Evolutionary conservation across 306 rosid genomes (phyloP).

Genomic region (Neltuma alba): DNA sequence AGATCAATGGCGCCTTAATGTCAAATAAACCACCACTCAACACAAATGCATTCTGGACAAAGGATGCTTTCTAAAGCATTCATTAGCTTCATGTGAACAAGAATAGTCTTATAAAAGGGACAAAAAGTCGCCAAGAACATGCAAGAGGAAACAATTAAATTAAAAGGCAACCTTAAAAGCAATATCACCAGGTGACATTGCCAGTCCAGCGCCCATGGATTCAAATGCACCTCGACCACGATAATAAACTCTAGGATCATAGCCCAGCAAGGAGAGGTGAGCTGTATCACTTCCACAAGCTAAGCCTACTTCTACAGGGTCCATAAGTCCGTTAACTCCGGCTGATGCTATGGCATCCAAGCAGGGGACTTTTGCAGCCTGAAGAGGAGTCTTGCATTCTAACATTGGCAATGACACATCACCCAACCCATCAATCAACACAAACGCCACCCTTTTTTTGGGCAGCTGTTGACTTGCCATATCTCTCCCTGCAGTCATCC

Average conservation of each 20-base stretch:
- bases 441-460: constrained; percentile 92
- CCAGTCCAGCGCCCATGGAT: constrained; percentile 99
- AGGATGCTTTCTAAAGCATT: constrained; percentile 3
- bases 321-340: constrained; percentile 93
- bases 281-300: constrained; percentile 99
- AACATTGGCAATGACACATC: constrained; percentile 89
- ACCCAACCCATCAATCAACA: constrained; percentile 91
- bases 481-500: constrained; percentile 23
- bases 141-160: neutral
- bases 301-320: constrained; percentile 96
- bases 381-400: constrained; percentile 83
- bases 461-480: constrained; percentile 58
- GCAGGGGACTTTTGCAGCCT: constrained; percentile 77
- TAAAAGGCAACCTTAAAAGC: constrained; percentile 76
- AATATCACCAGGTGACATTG: constrained; percentile 97
- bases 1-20: constrained; percentile 1
- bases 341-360: constrained; percentile 92
- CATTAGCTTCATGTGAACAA: constrained; percentile 6
- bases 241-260: constrained; percentile 88
- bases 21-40: constrained; percentile 14
- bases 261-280: constrained; percentile 92
- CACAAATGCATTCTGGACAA: constrained; percentile 12
- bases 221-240: constrained; percentile 97
- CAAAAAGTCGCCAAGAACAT: constrained; percentile 2
- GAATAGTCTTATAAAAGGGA: neutral